These are phyloP conservation scores for Arabidopsis lyrata DNA, from an alignment of 441 rosid genomes.

Conservation along the genomic window DNA sequence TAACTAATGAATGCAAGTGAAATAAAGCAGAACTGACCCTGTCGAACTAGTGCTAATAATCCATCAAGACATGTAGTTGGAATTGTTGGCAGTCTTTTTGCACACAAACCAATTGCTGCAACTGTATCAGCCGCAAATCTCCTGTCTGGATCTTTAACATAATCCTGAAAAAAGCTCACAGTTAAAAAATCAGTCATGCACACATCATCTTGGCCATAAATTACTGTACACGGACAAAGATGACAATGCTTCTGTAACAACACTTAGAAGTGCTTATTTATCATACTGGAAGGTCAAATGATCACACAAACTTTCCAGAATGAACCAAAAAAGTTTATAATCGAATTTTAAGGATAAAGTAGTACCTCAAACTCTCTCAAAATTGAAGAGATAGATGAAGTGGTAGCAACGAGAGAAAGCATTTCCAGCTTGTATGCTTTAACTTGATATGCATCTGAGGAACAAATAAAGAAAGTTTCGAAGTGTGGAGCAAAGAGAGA, in stretches of 20 bases:
- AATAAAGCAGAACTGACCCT: conserved; percentile 58
- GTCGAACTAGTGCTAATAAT: conserved; percentile 68
- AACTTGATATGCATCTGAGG: conserved; percentile 83
- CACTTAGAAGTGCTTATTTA: background rate
- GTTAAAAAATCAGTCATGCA: conserved; percentile 26
- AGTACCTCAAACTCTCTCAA: conserved; percentile 92
- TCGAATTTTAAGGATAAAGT: conserved; percentile 12
- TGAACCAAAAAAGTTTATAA: conserved; percentile 8
- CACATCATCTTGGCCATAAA: background rate
- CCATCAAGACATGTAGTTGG: conserved; percentile 77
- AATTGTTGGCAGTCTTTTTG: conserved; percentile 68
- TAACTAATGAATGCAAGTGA: conserved; percentile 18
- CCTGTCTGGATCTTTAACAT: conserved; percentile 89
- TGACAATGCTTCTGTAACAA: conserved; percentile 9
- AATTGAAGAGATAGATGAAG: conserved; percentile 70
- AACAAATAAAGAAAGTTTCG: conserved; percentile 77
- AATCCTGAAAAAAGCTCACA: conserved; percentile 66
- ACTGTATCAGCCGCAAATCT: conserved; percentile 88
- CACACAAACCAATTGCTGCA: conserved; percentile 89
- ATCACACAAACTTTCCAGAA: conserved; percentile 3
- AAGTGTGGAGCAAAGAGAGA: conserved; percentile 77
- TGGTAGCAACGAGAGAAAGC: conserved; percentile 79
- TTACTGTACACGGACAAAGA: background rate
- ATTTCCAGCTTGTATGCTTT: conserved; percentile 93
- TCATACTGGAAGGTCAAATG: conserved; percentile 19